A percentile compares a stretch with the other conserved stretches of the same genome.
phyloP scores from a whole-genome alignment of 768 basidiomycete genomes.

The Leccinum variicolor region DNA sequence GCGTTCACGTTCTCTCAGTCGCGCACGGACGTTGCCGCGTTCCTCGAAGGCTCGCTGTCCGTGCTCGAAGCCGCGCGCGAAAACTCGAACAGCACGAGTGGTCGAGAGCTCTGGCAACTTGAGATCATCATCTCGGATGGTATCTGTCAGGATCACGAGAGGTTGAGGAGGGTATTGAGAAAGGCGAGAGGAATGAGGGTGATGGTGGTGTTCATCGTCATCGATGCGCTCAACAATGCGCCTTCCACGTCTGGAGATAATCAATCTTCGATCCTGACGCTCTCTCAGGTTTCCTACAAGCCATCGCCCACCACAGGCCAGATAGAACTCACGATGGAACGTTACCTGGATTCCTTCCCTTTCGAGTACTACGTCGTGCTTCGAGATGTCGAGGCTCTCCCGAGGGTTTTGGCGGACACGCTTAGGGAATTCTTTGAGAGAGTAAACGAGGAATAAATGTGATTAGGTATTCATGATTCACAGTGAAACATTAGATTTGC shows the following conservation, averaged over 20 bases:
- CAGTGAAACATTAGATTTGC: constrained; percentile 1
- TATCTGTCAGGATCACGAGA: constrained; percentile 95
- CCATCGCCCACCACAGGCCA: constrained; percentile 43
- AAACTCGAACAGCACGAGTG: constrained; percentile 51
- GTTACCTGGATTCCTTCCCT: constrained; percentile 95
- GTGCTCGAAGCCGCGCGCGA: constrained; percentile 78
- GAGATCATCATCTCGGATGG: constrained; percentile 99
- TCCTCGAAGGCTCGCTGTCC: constrained; percentile 75
- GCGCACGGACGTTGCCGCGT: constrained; percentile 79
- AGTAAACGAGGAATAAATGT: constrained; percentile 57
- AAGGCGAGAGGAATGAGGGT: constrained; percentile 86
- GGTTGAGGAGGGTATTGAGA: constrained; percentile 72
- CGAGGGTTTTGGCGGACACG: constrained; percentile 84
- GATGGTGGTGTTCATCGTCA: constrained; percentile 94
- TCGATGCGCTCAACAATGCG: constrained; percentile 78
- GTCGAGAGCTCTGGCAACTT: constrained; percentile 91
- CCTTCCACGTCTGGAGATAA: constrained; percentile 23
- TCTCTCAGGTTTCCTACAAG: constrained; percentile 90
- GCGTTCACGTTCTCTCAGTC: constrained; percentile 89
- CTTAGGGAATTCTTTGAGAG: constrained; percentile 91
- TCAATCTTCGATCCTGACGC: constrained; percentile 82
- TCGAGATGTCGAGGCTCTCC: constrained; percentile 84
- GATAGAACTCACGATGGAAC: constrained; percentile 83
- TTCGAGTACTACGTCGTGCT: constrained; percentile 98
- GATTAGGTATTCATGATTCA: not conserved